Evolutionary conservation across 192 early-diverging fungal genomes (phyloP).

Genomic region (Jimgerdemannia lactiflua): DNA sequence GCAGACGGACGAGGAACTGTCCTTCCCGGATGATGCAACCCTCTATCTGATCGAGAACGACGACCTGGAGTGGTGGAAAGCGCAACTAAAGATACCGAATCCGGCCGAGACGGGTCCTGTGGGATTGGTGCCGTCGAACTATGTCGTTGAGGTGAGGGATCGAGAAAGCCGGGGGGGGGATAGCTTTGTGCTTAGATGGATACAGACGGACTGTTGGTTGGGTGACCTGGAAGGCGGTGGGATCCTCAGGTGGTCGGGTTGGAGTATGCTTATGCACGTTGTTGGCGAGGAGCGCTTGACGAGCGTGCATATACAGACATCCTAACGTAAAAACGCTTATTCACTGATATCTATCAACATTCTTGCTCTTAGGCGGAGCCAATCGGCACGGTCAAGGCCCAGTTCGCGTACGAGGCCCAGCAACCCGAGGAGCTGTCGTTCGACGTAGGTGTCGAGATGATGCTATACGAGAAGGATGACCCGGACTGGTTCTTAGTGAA

Average conservation of each 20-base stretch:
- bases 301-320: not conserved
- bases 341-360: conserved; percentile 1
- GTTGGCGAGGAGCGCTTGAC: not conserved
- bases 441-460: conserved; percentile 66
- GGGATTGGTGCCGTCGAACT: conserved; percentile 88
- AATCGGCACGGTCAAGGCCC: conserved; percentile 55
- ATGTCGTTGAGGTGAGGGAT: conserved; percentile 67
- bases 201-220: not conserved
- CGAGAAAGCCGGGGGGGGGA: not conserved
- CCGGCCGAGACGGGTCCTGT: conserved; percentile 43
- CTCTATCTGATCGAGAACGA: conserved; percentile 83
- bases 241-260: no score
- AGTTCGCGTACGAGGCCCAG: conserved; percentile 83
- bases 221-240: conserved; percentile 15
- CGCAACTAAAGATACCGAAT: conserved; percentile 63
- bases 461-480: conserved; percentile 81
- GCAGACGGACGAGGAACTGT: conserved; percentile 78
- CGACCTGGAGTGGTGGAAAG: conserved; percentile 92
- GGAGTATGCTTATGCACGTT: not conserved
- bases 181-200: not conserved
- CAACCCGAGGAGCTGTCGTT: conserved; percentile 85
- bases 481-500: conserved; percentile 93
- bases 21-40: conserved; percentile 83
- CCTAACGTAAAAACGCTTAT: not conserved
- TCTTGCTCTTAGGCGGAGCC: conserved; percentile 46